These are phyloP conservation scores for Paraglomus brasilianum DNA, from an alignment of 192 early-diverging fungal species.

Conservation along the genomic window DNA sequence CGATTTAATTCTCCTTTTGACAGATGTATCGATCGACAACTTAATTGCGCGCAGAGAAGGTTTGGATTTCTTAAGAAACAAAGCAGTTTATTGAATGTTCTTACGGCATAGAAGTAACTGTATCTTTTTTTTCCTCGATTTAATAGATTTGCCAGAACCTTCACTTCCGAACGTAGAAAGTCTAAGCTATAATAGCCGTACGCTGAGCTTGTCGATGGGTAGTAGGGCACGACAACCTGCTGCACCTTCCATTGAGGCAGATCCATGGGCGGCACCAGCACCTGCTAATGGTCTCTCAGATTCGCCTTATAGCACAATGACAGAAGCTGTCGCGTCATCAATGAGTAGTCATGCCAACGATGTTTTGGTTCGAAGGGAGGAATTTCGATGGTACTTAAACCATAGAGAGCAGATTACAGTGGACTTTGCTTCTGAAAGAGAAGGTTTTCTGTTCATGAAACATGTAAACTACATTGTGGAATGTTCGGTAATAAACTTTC, in stretches of 20 bases:
- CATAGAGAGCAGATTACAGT: slow-evolving; percentile 52
- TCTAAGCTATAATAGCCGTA: slow-evolving; percentile 39
- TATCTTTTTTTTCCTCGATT: not conserved
- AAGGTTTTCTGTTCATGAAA: slow-evolving; percentile 68
- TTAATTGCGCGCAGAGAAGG: slow-evolving; percentile 64
- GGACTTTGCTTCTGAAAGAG: slow-evolving; percentile 48
- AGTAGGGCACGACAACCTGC: slow-evolving; percentile 33
- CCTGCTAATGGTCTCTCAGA: slow-evolving; percentile 25
- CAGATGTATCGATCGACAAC: slow-evolving; percentile 63
- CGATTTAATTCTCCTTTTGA: slow-evolving; percentile 2
- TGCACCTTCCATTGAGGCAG: slow-evolving; percentile 38
- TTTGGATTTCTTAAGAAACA: slow-evolving; percentile 27
- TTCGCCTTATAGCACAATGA: not conserved
- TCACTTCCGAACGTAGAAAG: slow-evolving; percentile 57
- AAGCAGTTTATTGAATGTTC: not conserved
- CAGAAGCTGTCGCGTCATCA: not conserved
- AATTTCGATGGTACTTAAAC: slow-evolving; percentile 56
- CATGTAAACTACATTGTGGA: slow-evolving; percentile 86
- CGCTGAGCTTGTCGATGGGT: slow-evolving; percentile 27
- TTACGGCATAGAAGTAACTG: not conserved
- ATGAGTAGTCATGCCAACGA: not conserved
- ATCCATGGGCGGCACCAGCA: slow-evolving; percentile 54
- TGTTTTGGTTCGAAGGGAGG: slow-evolving; percentile 34
- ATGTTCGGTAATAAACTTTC: slow-evolving; percentile 54
- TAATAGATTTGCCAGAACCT: slow-evolving; percentile 58